A percentile compares a stretch with the other conserved stretches of the same genome.
These are phyloP conservation scores for Daldinia childiae DNA, from an alignment of 495 filamentous ascomycete genomes.

Conservation along the genomic window DNA sequence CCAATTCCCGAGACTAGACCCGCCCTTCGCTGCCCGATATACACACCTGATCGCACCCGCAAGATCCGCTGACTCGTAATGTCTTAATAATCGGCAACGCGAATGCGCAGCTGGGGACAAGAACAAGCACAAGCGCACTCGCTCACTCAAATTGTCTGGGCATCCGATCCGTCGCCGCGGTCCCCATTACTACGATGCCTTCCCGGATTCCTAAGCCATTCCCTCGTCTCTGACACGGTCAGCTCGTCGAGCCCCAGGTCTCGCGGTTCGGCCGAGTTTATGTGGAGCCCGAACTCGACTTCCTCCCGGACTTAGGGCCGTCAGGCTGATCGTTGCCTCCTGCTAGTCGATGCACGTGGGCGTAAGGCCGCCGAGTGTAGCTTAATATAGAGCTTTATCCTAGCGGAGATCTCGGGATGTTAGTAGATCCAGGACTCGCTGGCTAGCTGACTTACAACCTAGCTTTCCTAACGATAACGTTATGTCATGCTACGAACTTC, in stretches of 20 bases:
- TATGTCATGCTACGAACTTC: not conserved
- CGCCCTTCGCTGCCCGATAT: not conserved
- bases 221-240: not conserved
- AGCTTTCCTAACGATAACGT: not conserved
- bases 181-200: not conserved
- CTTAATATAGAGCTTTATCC: not conserved
- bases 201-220: not conserved
- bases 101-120: not conserved
- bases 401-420: not conserved
- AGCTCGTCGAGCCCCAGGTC: not conserved
- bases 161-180: not conserved
- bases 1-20: not conserved
- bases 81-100: not conserved
- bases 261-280: constrained; percentile 4
- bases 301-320: not conserved
- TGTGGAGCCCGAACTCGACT: not conserved
- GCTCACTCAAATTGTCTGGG: not conserved
- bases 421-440: not conserved
- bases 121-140: not conserved
- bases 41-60: not conserved
- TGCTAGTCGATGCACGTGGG: not conserved
- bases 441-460: not conserved
- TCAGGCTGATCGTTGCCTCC: not conserved
- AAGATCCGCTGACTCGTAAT: not conserved
- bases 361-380: not conserved